Percentiles rank a stretch among this genome's conserved stretches.
phyloP scores from a whole-genome alignment of 352 stramenopile species.

The Pythium vanterpoolii region DNA sequence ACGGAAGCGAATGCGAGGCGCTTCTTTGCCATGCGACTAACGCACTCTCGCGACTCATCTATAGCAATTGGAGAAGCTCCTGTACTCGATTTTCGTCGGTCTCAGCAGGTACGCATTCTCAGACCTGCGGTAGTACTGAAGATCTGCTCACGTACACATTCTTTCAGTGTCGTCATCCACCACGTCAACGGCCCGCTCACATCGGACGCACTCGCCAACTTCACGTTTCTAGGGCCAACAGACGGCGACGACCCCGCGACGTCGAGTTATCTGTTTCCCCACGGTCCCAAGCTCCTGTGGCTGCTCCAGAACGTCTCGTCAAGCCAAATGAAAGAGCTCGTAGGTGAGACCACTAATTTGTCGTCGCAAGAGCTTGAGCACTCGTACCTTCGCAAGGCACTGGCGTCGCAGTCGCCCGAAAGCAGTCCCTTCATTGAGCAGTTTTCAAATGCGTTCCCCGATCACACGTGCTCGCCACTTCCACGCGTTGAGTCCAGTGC shows the following conservation, averaged over 20 bases:
- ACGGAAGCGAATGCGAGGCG: background rate
- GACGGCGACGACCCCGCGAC: slow-evolving; percentile 10
- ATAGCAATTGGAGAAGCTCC: slow-evolving; percentile 47
- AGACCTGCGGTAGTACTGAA: too few species aligned
- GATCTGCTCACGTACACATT: background rate
- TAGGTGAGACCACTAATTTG: slow-evolving; percentile 48
- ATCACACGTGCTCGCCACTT: slow-evolving; percentile 58
- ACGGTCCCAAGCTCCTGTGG: slow-evolving; percentile 74
- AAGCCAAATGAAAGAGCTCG: slow-evolving; percentile 58
- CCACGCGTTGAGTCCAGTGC: slow-evolving; percentile 33
- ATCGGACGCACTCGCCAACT: slow-evolving; percentile 42
- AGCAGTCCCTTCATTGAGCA: slow-evolving; percentile 35
- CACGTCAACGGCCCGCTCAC: slow-evolving; percentile 55
- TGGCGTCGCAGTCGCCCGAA: slow-evolving; percentile 31
- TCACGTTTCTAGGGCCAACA: slow-evolving; percentile 45
- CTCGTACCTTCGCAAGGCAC: slow-evolving; percentile 51
- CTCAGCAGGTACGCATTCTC: slow-evolving; percentile 56
- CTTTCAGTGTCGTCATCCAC: slow-evolving; percentile 63
- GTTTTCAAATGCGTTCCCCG: slow-evolving; percentile 44
- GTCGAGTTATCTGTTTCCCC: slow-evolving; percentile 40
- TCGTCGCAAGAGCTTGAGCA: slow-evolving; percentile 55
- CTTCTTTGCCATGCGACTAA: background rate
- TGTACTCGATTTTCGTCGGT: slow-evolving; percentile 65
- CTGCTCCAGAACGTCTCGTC: slow-evolving; percentile 62
- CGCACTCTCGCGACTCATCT: background rate